phyloP scores from a whole-genome alignment of 2,329 filamentous ascomycete genomes.

The Biscogniauxia sp. region DNA sequence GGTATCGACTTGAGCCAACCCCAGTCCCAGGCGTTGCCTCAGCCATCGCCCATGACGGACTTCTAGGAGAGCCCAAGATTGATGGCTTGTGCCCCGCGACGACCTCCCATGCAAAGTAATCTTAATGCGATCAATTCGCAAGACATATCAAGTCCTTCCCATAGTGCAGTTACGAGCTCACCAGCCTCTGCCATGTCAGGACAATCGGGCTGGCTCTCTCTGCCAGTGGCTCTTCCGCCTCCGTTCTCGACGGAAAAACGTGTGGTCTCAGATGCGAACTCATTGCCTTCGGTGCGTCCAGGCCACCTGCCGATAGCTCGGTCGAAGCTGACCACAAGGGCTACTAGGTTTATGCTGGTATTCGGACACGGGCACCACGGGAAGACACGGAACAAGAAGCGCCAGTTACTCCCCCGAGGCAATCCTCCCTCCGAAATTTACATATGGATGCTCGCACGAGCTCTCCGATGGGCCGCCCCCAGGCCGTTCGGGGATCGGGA shows the following conservation, averaged over 20 bases:
- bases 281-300: conserved; percentile 29
- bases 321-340: conserved; percentile 4
- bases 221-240: conserved; percentile 26
- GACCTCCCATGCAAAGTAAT: conserved; percentile 11
- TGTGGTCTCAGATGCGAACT: conserved; percentile 26
- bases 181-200: conserved; percentile 11
- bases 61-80: conserved; percentile 15
- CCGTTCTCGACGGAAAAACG: conserved; percentile 29
- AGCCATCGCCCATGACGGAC: conserved; percentile 7
- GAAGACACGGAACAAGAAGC: conserved; percentile 12
- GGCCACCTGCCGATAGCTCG: background rate
- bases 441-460: conserved; percentile 12
- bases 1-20: conserved; percentile 8
- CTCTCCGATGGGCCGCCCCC: conserved; percentile 14
- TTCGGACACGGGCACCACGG: conserved; percentile 7
- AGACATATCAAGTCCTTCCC: conserved; percentile 17
- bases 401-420: conserved; percentile 25
- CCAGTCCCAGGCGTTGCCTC: conserved; percentile 7
- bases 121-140: conserved; percentile 15
- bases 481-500: background rate
- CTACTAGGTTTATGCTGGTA: conserved; percentile 11
- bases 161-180: conserved; percentile 17
- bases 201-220: conserved; percentile 10
- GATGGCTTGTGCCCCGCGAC: conserved; percentile 15
- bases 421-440: conserved; percentile 19